Base-by-base conservation (phyloP, 352 stramenopile genomes). In the Pseudoperonospora humuli region DNA sequence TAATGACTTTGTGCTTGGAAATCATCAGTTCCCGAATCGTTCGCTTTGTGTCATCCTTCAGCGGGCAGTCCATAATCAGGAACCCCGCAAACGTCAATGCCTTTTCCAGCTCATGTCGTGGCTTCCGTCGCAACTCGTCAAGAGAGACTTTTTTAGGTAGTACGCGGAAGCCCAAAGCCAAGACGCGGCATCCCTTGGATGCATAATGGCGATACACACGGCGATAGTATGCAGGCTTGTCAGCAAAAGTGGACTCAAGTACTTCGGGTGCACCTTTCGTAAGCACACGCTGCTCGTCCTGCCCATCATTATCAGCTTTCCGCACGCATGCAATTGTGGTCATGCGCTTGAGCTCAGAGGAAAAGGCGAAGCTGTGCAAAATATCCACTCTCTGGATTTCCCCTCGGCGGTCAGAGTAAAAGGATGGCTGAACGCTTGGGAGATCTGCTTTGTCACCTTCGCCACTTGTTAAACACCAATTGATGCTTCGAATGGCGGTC, bases 181-280 rank as follows among this genome's bases (percentile, higher is more conserved):
- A 69, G 25, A 99, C 79, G 45, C 82, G 82, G 56, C 87, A 91
- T 43, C 82, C 82, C 31, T 82, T 80, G 29, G 78, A 77, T 29
- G 82, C 79, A 54, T 91, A 70, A 49, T 65, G 78, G 45, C 83
- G 75, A 45, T 94, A 91, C 11, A 84, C 87, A 8, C 71, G 70
- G 50, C 75, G 83, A 57, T 89, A 99, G 58, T 95, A 88, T 19
- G 59, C 46, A 10, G 95, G 95, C 13, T 97, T 80, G 10, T 78
- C 65, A n/a, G 70, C 64, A 5, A 98, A 67, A 27, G 98, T 63
- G 0, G 62, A 43, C 17, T 84, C 75, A 0, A 99, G 56, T 9
- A 85, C 84, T 61, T 99, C 97, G 7, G 97, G 97, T 15, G 95
- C 97, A 34, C 97, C 97, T 65, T 99, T 99, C 5, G 96, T 89